Base-by-base conservation (phyloP, 2,329 filamentous ascomycete species). In the Talaromyces islandicus region DNA sequence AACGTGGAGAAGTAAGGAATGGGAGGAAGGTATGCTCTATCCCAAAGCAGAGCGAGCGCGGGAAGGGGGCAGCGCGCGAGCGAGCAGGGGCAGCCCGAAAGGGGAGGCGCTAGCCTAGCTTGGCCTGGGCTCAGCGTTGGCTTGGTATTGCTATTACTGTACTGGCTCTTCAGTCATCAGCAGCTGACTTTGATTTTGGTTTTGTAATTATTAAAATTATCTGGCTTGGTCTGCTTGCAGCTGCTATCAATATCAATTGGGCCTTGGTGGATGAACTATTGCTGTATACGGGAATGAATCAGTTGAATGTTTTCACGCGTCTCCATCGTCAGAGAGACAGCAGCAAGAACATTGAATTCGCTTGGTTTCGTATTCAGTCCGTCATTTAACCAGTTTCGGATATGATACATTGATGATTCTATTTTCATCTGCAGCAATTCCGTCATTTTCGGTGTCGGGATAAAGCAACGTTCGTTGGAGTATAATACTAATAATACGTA, bases 1-100 rank as follows among this genome's bases (percentile, higher is more conserved):
- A 66, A 64, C 67, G 65, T 62, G 62, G 63, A 64, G 62, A 46
- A 62, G 61, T 63, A 63, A 64, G 64, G 59, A 65, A 62, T 58
- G 61, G 53, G 62, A 63, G 60, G 52, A 62, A 60, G 58, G 58
- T 59, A 62, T 59, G 59, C 56, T 59, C 27, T 52, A 60, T 38
- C 51, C 58, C 50, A 57, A 62, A 52, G 46, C 41, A 63, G 17
- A 54, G 32, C 58, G 32, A 54, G 54, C 63, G 43, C 43, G 30
- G 24, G 58, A 32, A 60, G 53, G 46, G 32, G 52, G 51, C n/a
- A 54, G 53, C 25, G 46, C 54, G 46, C n/a, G 51, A 50, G 48
- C 56, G 59, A 46, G 48, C 55, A 57, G 58, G 46, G 19, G 30
- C 17, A 48, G 53, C 56, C 27, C 53, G 29, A 61, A 61, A 57